Conservation (phyloP, 1,284 basidiomycete species). For the Ganoderma lucidum region DNA sequence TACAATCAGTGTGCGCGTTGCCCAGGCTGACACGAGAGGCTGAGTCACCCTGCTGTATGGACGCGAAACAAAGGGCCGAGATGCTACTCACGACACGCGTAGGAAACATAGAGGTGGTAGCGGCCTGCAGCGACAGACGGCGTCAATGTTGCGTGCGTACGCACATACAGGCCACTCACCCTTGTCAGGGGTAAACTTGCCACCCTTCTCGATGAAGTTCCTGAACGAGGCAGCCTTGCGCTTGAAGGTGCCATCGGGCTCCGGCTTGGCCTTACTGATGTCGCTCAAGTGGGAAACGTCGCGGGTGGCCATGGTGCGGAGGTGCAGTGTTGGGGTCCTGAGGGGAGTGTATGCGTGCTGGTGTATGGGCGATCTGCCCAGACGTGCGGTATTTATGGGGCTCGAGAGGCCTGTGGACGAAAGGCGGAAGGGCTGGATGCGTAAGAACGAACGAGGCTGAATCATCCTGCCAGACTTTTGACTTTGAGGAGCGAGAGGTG, state of each 20-base stretch:
- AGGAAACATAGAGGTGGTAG: slow-evolving; percentile 90
- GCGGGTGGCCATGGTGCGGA: slow-evolving; percentile 8
- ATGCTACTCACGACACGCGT: slow-evolving; percentile 74
- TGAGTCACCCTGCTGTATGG: background rate
- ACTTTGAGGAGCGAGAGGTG: background rate
- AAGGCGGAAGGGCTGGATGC: background rate
- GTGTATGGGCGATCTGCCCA: background rate
- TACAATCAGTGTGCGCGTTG: slow-evolving; percentile 89
- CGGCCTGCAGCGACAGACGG: slow-evolving; percentile 58
- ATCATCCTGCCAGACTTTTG: slow-evolving; percentile 7
- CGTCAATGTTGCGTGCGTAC: background rate
- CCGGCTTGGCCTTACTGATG: slow-evolving; percentile 10
- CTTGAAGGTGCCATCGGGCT: slow-evolving; percentile 16
- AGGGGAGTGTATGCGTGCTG: background rate
- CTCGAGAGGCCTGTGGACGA: background rate
- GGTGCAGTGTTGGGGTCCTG: background rate
- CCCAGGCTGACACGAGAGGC: slow-evolving; percentile 74
- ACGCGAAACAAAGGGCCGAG: background rate
- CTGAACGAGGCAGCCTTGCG: slow-evolving; percentile 68
- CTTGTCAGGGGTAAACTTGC: slow-evolving; percentile 83
- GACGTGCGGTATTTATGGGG: background rate
- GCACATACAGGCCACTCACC: slow-evolving; percentile 54
- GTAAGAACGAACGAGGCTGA: slow-evolving; percentile 5
- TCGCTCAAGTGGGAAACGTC: slow-evolving; percentile 14
- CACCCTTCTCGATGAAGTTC: slow-evolving; percentile 74